Evolutionary conservation across 345 rosid species (phyloP).

Genomic region (Eucalyptus regnans): DNA sequence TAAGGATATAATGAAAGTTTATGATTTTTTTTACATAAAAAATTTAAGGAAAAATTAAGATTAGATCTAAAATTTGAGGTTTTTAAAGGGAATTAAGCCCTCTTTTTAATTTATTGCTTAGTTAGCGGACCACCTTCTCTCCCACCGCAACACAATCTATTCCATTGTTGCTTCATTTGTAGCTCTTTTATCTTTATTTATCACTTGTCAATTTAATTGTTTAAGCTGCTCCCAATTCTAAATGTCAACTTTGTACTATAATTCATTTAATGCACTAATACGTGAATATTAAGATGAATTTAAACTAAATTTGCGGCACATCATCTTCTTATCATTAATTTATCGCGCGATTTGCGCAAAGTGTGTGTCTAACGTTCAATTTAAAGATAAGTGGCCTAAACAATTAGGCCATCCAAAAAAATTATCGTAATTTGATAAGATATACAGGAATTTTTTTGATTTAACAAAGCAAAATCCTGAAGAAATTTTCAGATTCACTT

Average conservation of each 20-base stretch:
- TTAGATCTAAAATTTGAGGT: neutral
- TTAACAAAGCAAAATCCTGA: neutral
- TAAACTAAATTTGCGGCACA: neutral
- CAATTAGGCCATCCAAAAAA: neutral
- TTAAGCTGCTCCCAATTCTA: neutral
- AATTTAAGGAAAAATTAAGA: neutral
- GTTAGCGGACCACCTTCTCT: neutral
- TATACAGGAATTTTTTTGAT: neutral
- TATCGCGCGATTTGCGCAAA: rapidly evolving
- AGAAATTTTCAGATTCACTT: neutral
- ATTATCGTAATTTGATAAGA: neutral
- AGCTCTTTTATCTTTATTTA: neutral
- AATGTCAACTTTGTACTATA: neutral
- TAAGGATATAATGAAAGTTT: neutral
- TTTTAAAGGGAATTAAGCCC: neutral
- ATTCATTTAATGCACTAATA: neutral
- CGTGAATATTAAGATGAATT: neutral
- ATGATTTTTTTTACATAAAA: neutral
- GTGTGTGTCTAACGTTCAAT: neutral
- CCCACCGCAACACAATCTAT: neutral
- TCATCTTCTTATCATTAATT: neutral
- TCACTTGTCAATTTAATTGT: neutral
- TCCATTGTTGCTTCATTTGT: neutral
- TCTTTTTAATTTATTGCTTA: neutral
- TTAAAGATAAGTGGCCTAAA: neutral